These are phyloP conservation scores for Fomitopsis serialis DNA, from an alignment of 768 basidiomycete species.

Conservation along the genomic window DNA sequence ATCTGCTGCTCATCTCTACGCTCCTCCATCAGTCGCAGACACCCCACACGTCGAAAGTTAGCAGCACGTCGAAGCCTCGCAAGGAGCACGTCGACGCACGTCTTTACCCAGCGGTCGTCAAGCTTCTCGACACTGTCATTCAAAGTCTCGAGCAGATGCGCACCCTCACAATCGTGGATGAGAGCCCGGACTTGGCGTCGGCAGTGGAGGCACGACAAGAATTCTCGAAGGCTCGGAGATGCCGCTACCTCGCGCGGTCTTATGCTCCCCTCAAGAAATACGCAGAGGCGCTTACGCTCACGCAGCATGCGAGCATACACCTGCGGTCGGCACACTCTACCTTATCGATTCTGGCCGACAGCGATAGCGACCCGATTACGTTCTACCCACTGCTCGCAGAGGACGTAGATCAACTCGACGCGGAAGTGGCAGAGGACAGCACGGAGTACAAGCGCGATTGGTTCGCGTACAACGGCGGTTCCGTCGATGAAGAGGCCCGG, in stretches of 20 bases:
- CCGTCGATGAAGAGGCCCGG: constrained; percentile 30
- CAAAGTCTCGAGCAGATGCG: constrained; percentile 85
- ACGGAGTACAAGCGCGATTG: constrained; percentile 63
- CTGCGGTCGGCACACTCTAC: constrained; percentile 64
- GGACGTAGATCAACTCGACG: constrained; percentile 49
- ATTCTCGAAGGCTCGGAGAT: constrained; percentile 72
- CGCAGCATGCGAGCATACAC: constrained; percentile 67
- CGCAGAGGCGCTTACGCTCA: constrained; percentile 65
- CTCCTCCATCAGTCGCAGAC: constrained; percentile 35
- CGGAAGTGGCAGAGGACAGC: constrained; percentile 39
- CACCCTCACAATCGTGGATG: constrained; percentile 78
- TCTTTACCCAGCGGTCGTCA: constrained; percentile 83
- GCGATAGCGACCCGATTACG: constrained; percentile 39
- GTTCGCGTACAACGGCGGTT: constrained; percentile 74
- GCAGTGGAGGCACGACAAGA: constrained; percentile 73
- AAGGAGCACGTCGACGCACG: constrained; percentile 58
- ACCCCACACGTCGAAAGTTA: constrained; percentile 21
- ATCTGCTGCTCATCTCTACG: constrained; percentile 72
- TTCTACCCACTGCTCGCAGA: constrained; percentile 51
- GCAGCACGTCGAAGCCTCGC: constrained; percentile 23
- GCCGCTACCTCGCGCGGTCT: constrained; percentile 70
- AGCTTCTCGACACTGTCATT: constrained; percentile 78
- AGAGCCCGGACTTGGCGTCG: constrained; percentile 75
- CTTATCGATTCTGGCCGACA: constrained; percentile 29
- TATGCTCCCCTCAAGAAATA: constrained; percentile 68